phyloP scores from a whole-genome alignment of 1,139 yeast species.

The Pichiaceae sp. region DNA sequence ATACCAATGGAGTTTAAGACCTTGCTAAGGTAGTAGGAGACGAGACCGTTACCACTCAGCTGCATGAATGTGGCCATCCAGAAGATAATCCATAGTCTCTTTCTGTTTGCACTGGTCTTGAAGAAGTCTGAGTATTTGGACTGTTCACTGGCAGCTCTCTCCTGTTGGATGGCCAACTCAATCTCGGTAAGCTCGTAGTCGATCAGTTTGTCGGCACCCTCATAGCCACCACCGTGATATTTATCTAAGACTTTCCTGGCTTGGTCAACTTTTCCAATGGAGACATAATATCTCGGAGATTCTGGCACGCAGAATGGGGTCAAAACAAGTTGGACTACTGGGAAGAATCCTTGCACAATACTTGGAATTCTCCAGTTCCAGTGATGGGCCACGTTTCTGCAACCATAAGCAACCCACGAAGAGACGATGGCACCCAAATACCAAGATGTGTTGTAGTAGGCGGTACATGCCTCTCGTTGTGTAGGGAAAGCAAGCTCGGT shows the following conservation, averaged over 20 bases:
- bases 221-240: slow-evolving; percentile 24
- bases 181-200: slow-evolving; percentile 17
- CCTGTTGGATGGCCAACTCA: slow-evolving; percentile 3
- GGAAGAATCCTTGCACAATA: slow-evolving; percentile 28
- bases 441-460: slow-evolving; percentile 47
- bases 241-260: slow-evolving; percentile 40
- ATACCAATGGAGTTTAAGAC: slow-evolving; percentile 36
- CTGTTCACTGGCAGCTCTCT: slow-evolving; percentile 1
- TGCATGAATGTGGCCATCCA: slow-evolving; percentile 30
- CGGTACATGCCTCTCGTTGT: slow-evolving; percentile 37
- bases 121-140: slow-evolving; percentile 2
- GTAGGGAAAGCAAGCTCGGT: slow-evolving; percentile 29
- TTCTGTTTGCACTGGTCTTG: slow-evolving; percentile 25
- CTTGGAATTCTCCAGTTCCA: slow-evolving; percentile 39
- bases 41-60: slow-evolving; percentile 36
- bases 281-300: slow-evolving; percentile 33
- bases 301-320: slow-evolving; percentile 30
- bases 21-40: slow-evolving; percentile 33
- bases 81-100: slow-evolving; percentile 29
- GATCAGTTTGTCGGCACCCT: slow-evolving; percentile 39
- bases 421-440: slow-evolving; percentile 47
- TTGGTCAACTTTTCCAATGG: slow-evolving; percentile 23
- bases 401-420: slow-evolving; percentile 44
- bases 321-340: slow-evolving; percentile 21
- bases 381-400: slow-evolving; percentile 20